phyloP scores from a whole-genome alignment of 1,284 basidiomycete genomes.

The Cutaneotrichosporon arboriforme region DNA sequence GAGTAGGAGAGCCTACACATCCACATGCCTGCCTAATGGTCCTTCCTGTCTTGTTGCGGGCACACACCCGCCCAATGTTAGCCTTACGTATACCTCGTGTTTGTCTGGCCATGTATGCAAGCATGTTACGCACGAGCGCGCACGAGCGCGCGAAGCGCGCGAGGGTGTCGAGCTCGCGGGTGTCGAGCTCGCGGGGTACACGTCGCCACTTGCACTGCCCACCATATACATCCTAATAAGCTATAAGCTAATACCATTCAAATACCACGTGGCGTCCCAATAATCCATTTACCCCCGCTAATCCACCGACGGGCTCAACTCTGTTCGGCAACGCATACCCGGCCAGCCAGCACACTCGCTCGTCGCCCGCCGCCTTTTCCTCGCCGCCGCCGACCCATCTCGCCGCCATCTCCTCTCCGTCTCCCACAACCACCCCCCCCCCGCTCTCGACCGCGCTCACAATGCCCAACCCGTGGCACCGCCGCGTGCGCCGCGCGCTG shows the following conservation, averaged over 20 bases:
- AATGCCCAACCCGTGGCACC: slow-evolving; percentile 22
- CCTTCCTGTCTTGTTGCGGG: not conserved
- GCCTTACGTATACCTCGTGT: slow-evolving; percentile 1
- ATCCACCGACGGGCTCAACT: too few species aligned
- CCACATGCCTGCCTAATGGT: not conserved
- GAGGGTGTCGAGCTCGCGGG: too few species aligned
- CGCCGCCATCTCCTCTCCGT: too few species aligned
- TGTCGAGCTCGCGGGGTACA: too few species aligned
- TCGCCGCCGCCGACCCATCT: not conserved
- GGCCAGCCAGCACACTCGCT: not conserved
- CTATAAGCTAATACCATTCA: too few species aligned
- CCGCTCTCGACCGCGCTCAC: too few species aligned
- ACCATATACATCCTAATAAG: too few species aligned
- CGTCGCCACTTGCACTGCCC: too few species aligned
- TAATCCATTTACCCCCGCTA: too few species aligned
- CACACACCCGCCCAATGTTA: not conserved
- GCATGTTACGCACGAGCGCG: not conserved
- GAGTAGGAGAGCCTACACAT: not conserved
- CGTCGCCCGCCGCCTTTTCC: too few species aligned
- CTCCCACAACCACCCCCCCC: too few species aligned
- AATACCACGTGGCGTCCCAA: not conserved
- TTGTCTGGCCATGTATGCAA: not conserved
- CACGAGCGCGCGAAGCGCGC: too few species aligned
- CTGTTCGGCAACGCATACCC: not conserved
- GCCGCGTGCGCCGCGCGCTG: slow-evolving; percentile 31